Conservation (phyloP, 768 basidiomycete genomes). For the Leccinum pellstonianum region DNA sequence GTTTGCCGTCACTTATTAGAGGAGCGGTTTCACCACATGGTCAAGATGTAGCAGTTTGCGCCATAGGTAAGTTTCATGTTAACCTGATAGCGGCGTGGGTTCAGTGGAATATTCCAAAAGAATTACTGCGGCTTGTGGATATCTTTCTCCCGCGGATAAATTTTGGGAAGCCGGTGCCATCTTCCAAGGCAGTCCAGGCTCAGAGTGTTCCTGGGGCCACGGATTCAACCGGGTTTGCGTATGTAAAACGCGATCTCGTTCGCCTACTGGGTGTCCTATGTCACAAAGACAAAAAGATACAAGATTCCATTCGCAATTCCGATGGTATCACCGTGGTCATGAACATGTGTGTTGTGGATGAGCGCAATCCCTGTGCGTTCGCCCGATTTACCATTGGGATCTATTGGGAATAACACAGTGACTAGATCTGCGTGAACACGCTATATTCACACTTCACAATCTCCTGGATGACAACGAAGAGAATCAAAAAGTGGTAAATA, state of each 20-base stretch:
- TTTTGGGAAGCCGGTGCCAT: constrained; percentile 60
- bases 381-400: neutral
- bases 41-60: constrained; percentile 49
- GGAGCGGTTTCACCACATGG: constrained; percentile 39
- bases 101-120: constrained; percentile 49
- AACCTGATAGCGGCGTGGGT: neutral
- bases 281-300: constrained; percentile 60
- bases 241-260: constrained; percentile 89
- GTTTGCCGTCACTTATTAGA: constrained; percentile 43
- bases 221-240: constrained; percentile 65
- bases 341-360: constrained; percentile 88
- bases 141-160: constrained; percentile 82
- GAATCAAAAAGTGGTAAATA: constrained; percentile 78
- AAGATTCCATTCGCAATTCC: constrained; percentile 68
- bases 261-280: constrained; percentile 79
- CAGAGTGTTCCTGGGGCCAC: constrained; percentile 24
- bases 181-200: constrained; percentile 5
- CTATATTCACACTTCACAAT: constrained; percentile 80
- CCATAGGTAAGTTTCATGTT: constrained; percentile 50
- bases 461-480: constrained; percentile 72
- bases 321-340: constrained; percentile 81
- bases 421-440: constrained; percentile 83
- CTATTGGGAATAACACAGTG: constrained; percentile 5
- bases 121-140: constrained; percentile 72
- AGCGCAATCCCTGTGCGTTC: constrained; percentile 86